phyloP scores from a whole-genome alignment of 352 stramenopile genomes.

The Nothophytophthora sp. region DNA sequence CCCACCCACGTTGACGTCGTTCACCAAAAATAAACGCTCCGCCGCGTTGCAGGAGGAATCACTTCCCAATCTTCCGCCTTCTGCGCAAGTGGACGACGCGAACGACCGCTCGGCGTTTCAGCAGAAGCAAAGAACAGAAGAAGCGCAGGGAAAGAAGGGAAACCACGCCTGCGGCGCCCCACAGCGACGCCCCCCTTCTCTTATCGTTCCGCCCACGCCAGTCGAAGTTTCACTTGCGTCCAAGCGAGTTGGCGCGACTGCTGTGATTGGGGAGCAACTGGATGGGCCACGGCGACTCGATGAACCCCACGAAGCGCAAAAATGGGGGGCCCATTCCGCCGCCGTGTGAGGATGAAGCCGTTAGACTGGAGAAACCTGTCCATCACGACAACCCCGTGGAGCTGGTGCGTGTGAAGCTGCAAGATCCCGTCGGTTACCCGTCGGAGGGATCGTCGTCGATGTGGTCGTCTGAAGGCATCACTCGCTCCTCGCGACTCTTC shows the following conservation, averaged over 20 bases:
- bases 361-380: slow-evolving; percentile 33
- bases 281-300: slow-evolving; percentile 50
- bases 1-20: slow-evolving; percentile 17
- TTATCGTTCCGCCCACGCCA: too few species aligned
- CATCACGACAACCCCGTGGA: slow-evolving; percentile 49
- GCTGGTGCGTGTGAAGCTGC: slow-evolving; percentile 55
- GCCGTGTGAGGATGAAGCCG: slow-evolving; percentile 11
- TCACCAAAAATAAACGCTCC: slow-evolving; percentile 43
- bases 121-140: slow-evolving; percentile 10
- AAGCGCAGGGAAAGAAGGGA: too few species aligned
- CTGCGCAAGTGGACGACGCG: slow-evolving; percentile 34
- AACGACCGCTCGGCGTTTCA: slow-evolving; percentile 13
- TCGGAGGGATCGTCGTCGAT: slow-evolving; percentile 39
- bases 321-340: neutral
- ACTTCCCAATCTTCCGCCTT: slow-evolving; percentile 53
- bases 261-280: too few species aligned
- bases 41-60: slow-evolving; percentile 20
- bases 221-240: too few species aligned
- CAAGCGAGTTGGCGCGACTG: too few species aligned
- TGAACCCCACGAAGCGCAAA: slow-evolving; percentile 44
- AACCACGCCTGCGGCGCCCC: too few species aligned
- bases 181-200: too few species aligned
- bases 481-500: slow-evolving; percentile 53
- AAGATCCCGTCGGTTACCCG: slow-evolving; percentile 41
- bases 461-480: slow-evolving; percentile 67